Percentiles rank a stretch among this genome's conserved stretches.
These are phyloP conservation scores for Candida hispaniensis DNA, from an alignment of 805 yeast species.

Conservation along the genomic window DNA sequence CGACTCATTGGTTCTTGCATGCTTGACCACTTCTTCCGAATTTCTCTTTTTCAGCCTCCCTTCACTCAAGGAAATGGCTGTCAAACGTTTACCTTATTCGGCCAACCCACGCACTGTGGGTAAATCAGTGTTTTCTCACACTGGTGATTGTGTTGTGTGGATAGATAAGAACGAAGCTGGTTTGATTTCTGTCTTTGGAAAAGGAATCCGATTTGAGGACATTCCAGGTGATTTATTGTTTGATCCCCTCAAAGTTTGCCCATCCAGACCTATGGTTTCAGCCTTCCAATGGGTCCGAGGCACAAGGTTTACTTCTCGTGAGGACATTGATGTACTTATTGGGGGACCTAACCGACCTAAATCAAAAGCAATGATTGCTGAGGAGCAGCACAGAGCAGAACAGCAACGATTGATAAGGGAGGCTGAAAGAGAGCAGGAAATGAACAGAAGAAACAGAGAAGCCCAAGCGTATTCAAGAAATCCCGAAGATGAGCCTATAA, in stretches of 20 bases:
- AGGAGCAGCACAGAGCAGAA: constrained; percentile 22
- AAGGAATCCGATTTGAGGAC: constrained; percentile 27
- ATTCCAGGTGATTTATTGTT: constrained; percentile 47
- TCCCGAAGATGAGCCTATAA: constrained; percentile 16
- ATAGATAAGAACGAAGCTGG: constrained; percentile 45
- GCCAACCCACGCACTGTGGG: constrained; percentile 34
- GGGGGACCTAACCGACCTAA: constrained; percentile 66
- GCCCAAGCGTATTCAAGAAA: not conserved
- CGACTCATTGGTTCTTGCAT: constrained; percentile 32
- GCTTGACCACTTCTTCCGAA: constrained; percentile 20
- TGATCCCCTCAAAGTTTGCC: constrained; percentile 55
- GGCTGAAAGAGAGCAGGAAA: constrained; percentile 3
- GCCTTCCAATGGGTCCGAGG: constrained; percentile 85
- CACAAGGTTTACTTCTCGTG: constrained; percentile 44
- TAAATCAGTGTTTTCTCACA: constrained; percentile 34
- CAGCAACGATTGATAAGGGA: constrained; percentile 23
- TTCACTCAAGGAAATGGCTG: constrained; percentile 47
- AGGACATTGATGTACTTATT: constrained; percentile 54
- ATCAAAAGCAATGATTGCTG: constrained; percentile 34
- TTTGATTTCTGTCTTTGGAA: constrained; percentile 41
- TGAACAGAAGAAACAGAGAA: not conserved
- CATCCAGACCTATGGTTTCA: constrained; percentile 70
- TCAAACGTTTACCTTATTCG: constrained; percentile 36
- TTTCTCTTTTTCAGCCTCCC: constrained; percentile 41
- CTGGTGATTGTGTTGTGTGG: constrained; percentile 40